Evolutionary conservation across 345 rosid species (phyloP).

Genomic region (Linum trigynum): DNA sequence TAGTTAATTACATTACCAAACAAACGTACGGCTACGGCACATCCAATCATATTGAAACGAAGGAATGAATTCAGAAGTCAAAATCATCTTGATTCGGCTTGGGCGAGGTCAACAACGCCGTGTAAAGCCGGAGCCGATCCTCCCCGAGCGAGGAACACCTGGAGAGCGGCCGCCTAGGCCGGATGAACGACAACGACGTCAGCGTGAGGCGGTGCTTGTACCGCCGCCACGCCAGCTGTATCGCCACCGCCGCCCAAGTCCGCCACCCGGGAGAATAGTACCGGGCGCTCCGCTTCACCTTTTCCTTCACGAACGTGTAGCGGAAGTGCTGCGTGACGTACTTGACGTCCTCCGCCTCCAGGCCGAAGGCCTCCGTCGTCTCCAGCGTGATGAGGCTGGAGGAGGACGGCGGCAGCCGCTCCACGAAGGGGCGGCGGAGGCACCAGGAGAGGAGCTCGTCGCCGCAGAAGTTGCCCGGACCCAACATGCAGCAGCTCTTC

Average conservation of each 20-base stretch:
- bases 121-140: constrained; percentile 77
- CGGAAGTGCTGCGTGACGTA: constrained; percentile 95
- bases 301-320: constrained; percentile 85
- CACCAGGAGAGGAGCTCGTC: constrained; percentile 97
- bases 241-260: constrained; percentile 93
- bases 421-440: constrained; percentile 77
- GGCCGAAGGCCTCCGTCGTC: constrained; percentile 89
- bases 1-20: too few species aligned
- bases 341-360: constrained; percentile 78
- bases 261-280: constrained; percentile 97
- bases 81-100: constrained; percentile 93
- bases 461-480: constrained; percentile 95
- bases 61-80: constrained; percentile 37
- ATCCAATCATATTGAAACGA: too few species aligned
- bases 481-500: constrained; percentile 87
- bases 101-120: constrained; percentile 87
- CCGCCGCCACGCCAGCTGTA: constrained; percentile 95
- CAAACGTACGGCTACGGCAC: too few species aligned
- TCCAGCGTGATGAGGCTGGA: constrained; percentile 79
- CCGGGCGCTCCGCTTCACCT: constrained; percentile 86
- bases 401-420: constrained; percentile 77
- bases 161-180: constrained; percentile 85
- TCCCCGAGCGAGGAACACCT: constrained; percentile 81
- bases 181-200: constrained; percentile 70
- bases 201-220: constrained; percentile 74